These are phyloP conservation scores for Malassezia sp. DNA, from an alignment of 1,284 basidiomycete species.

Conservation along the genomic window DNA sequence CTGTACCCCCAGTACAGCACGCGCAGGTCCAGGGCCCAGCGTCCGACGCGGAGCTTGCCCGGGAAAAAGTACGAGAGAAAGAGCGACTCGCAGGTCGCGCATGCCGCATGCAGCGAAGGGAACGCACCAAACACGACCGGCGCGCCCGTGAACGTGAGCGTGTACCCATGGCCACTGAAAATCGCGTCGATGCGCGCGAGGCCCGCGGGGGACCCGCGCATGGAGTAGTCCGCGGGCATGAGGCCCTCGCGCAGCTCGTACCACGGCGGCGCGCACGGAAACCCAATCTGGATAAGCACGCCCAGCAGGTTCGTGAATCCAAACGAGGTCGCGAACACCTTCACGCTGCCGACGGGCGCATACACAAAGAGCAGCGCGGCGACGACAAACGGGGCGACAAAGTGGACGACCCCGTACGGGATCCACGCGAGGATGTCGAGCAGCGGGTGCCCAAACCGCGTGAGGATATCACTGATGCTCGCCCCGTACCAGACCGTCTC, in stretches of 20 bases:
- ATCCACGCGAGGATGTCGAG: slow-evolving; percentile 91
- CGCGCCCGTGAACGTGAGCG: slow-evolving; percentile 69
- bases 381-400: slow-evolving; percentile 58
- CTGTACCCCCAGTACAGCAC: slow-evolving; percentile 70
- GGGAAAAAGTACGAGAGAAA: slow-evolving; percentile 95
- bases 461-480: slow-evolving; percentile 91
- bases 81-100: slow-evolving; percentile 81
- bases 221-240: slow-evolving; percentile 80
- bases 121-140: slow-evolving; percentile 95
- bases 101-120: slow-evolving; percentile 80
- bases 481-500: slow-evolving; percentile 90
- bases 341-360: slow-evolving; percentile 65
- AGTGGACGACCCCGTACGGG: slow-evolving; percentile 88
- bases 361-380: slow-evolving; percentile 64
- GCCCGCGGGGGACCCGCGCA: slow-evolving; percentile 79
- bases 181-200: slow-evolving; percentile 81
- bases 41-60: slow-evolving; percentile 22
- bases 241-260: slow-evolving; percentile 95
- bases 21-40: slow-evolving; percentile 41
- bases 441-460: slow-evolving; percentile 77
- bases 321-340: slow-evolving; percentile 76
- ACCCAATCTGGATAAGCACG: slow-evolving; percentile 74
- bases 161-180: slow-evolving; percentile 69
- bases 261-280: slow-evolving; percentile 88
- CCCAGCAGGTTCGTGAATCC: slow-evolving; percentile 87